phyloP scores from a whole-genome alignment of 345 rosid species.

The Hypericum perforatum region DNA sequence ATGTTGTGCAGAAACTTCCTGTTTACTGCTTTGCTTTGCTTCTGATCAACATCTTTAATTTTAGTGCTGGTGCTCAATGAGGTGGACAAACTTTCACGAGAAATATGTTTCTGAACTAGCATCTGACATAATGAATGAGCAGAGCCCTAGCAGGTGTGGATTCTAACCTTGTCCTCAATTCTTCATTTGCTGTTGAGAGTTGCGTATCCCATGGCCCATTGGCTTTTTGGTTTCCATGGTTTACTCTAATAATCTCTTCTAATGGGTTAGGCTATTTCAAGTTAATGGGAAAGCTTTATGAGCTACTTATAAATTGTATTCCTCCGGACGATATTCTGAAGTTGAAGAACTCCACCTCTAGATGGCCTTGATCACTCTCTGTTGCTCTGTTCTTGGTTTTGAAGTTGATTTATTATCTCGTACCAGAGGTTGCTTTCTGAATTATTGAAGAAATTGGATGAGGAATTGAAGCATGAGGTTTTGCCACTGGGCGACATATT shows the following conservation, averaged over 20 bases:
- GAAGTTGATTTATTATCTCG: slow-evolving; percentile 9
- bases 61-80: slow-evolving; percentile 90
- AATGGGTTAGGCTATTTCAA: slow-evolving; percentile 58
- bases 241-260: slow-evolving; percentile 13
- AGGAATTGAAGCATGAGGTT: slow-evolving; percentile 87
- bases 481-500: slow-evolving; percentile 96
- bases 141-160: slow-evolving; percentile 75
- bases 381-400: slow-evolving; percentile 1
- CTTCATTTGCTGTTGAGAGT: neutral
- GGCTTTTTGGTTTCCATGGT: neutral
- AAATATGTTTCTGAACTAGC: slow-evolving; percentile 79
- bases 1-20: too few relatives aligned
- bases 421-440: slow-evolving; percentile 69
- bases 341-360: slow-evolving; percentile 27
- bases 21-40: neutral
- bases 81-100: slow-evolving; percentile 98
- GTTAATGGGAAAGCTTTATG: slow-evolving; percentile 89
- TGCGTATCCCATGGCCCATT: neutral
- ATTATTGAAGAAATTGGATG: slow-evolving; percentile 77
- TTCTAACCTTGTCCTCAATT: slow-evolving; percentile 3
- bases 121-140: slow-evolving; percentile 87
- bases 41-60: slow-evolving; percentile 10
- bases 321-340: slow-evolving; percentile 82
- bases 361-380: slow-evolving; percentile 1
- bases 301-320: slow-evolving; percentile 73